phyloP scores from a whole-genome alignment of 2,329 filamentous ascomycete species.

The Ustulina deusta region DNA sequence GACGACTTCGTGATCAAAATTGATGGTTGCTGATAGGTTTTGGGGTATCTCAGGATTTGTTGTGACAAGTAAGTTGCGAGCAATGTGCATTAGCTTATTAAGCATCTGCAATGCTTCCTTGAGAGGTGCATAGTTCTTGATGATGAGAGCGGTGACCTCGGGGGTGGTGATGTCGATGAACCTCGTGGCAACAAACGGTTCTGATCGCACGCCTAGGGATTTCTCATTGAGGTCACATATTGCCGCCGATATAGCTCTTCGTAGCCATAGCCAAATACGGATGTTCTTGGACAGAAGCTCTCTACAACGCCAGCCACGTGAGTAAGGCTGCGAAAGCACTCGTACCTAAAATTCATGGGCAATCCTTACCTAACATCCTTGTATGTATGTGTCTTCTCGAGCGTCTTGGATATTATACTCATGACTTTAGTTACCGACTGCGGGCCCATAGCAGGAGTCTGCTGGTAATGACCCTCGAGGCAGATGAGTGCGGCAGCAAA shows the following conservation, averaged over 20 bases:
- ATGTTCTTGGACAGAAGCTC: constrained; percentile 72
- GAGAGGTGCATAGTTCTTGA: constrained; percentile 70
- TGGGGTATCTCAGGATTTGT: constrained; percentile 74
- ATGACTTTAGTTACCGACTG: constrained; percentile 66
- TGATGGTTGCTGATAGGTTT: constrained; percentile 72
- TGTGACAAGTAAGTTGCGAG: constrained; percentile 73
- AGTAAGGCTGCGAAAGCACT: constrained; percentile 7
- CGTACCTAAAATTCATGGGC: neutral
- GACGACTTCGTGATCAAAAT: constrained; percentile 75
- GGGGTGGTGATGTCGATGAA: constrained; percentile 66
- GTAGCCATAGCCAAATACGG: constrained; percentile 74
- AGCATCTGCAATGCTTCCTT: constrained; percentile 73
- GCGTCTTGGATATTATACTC: constrained; percentile 68
- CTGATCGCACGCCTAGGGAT: constrained; percentile 67
- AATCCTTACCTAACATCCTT: constrained; percentile 67
- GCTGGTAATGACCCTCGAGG: constrained; percentile 71
- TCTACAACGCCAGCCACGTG: constrained; percentile 51
- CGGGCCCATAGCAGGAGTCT: constrained; percentile 67
- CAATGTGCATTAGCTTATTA: constrained; percentile 76
- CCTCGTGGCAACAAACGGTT: constrained; percentile 65
- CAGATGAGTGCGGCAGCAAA: constrained; percentile 71
- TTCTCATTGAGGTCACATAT: constrained; percentile 71
- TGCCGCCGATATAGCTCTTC: constrained; percentile 70
- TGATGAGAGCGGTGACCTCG: constrained; percentile 72
- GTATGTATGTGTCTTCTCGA: constrained; percentile 73